These are phyloP conservation scores for Chamaecrista fasciculata DNA, from an alignment of 306 rosid genomes.

Conservation along the genomic window DNA sequence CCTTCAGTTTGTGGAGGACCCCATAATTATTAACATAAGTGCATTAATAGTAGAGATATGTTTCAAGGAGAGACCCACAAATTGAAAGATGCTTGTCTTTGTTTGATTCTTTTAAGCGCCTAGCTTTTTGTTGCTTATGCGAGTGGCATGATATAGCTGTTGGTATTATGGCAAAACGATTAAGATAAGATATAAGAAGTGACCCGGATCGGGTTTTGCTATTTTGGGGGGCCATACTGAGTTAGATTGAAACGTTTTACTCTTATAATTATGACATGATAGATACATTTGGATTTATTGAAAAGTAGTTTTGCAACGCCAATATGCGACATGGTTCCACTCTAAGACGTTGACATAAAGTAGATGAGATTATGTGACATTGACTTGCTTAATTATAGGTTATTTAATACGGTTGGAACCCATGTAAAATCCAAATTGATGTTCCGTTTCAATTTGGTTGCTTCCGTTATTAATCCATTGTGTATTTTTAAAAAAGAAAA, in stretches of 20 bases:
- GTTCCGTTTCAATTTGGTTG: background rate
- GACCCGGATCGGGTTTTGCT: background rate
- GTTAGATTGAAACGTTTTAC: background rate
- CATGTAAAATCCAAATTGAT: background rate
- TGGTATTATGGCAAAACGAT: background rate
- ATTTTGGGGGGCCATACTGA: background rate
- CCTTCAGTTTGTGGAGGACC: slow-evolving; percentile 25
- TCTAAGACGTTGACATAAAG: background rate
- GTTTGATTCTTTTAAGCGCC: slow-evolving; percentile 18
- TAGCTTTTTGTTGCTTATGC: slow-evolving; percentile 27
- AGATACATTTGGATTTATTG: background rate
- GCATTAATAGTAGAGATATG: background rate
- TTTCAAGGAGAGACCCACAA: slow-evolving; percentile 7
- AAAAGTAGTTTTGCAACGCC: background rate
- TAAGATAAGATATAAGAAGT: background rate
- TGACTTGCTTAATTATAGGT: background rate
- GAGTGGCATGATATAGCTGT: background rate
- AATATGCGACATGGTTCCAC: background rate
- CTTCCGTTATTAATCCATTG: background rate
- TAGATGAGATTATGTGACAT: background rate
- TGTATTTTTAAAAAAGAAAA: too few relatives aligned
- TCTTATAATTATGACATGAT: background rate
- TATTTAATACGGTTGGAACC: background rate
- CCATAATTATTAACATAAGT: background rate
- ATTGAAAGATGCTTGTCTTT: slow-evolving; percentile 13